phyloP scores from a whole-genome alignment of 768 basidiomycete species.

The Erythrobasidium yunnanense region DNA sequence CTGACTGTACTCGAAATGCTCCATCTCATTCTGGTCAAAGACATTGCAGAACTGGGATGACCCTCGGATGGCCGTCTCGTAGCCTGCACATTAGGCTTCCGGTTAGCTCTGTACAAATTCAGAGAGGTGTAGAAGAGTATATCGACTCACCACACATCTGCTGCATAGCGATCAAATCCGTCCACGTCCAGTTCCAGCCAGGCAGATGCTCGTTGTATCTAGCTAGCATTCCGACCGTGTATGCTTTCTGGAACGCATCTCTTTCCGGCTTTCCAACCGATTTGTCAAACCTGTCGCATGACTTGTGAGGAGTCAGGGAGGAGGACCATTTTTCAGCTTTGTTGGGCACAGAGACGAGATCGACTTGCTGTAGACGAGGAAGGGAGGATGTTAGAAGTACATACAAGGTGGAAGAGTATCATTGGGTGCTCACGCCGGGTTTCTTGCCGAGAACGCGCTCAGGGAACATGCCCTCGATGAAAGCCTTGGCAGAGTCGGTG shows the following conservation, averaged over 20 bases:
- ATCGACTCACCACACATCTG: constrained; percentile 40
- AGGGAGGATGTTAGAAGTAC: too few relatives aligned
- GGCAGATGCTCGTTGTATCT: constrained; percentile 33
- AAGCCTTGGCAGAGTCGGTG: constrained; percentile 10
- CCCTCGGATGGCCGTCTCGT: constrained; percentile 41
- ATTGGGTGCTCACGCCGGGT: neutral
- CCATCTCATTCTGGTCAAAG: constrained; percentile 43
- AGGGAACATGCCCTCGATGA: constrained; percentile 12
- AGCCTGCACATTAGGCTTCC: constrained; percentile 39
- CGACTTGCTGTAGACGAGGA: neutral
- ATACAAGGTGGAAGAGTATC: too few relatives aligned
- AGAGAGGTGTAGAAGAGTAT: too few relatives aligned
- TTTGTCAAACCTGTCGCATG: constrained; percentile 17
- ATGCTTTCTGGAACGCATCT: neutral
- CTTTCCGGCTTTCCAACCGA: neutral
- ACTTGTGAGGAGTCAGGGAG: constrained; percentile 16
- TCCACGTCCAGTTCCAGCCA: constrained; percentile 38
- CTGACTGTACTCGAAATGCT: constrained; percentile 41
- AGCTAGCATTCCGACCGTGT: constrained; percentile 31
- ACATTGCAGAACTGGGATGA: constrained; percentile 41
- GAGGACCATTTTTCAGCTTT: constrained; percentile 14
- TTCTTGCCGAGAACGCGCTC: neutral
- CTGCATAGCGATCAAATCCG: constrained; percentile 43
- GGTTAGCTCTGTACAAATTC: too few relatives aligned
- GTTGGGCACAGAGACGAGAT: constrained; percentile 13